Conservation (phyloP, 495 filamentous ascomycete genomes). For the Penicillium lividum region DNA sequence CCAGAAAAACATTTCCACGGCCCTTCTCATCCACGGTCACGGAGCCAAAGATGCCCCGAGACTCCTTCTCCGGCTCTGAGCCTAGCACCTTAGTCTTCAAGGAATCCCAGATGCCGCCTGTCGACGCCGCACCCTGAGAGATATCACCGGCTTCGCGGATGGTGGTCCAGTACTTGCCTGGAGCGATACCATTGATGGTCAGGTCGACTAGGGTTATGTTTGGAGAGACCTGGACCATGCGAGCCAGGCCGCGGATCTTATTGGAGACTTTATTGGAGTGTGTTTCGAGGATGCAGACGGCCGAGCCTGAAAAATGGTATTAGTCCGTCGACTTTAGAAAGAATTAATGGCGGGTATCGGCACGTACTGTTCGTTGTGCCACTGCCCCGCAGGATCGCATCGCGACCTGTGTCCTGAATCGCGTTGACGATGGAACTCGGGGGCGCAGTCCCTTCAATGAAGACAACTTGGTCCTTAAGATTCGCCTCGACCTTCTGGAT, state of each 20-base stretch:
- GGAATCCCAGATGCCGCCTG: conserved; percentile 79
- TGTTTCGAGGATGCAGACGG: conserved; percentile 95
- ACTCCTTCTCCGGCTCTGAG: conserved; percentile 39
- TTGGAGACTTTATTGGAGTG: conserved; percentile 61
- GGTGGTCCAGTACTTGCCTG: conserved; percentile 79
- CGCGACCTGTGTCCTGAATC: conserved; percentile 85
- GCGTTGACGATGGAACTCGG: conserved; percentile 86
- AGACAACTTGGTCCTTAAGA: conserved; percentile 50
- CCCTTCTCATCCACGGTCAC: conserved; percentile 66
- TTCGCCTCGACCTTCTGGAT: conserved; percentile 51
- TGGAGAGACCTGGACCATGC: conserved; percentile 78
- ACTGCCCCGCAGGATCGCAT: conserved; percentile 91
- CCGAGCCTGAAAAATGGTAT: conserved; percentile 61
- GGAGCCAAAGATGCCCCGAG: conserved; percentile 70
- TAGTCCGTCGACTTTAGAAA: conserved; percentile 7
- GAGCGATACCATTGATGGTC: conserved; percentile 79
- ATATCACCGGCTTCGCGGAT: conserved; percentile 90
- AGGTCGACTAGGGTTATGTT: conserved; percentile 82
- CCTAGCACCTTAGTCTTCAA: conserved; percentile 51
- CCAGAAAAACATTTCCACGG: conserved; percentile 73
- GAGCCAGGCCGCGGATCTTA: conserved; percentile 72
- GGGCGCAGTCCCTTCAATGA: conserved; percentile 59
- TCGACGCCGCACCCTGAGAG: conserved; percentile 73
- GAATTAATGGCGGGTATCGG: conserved; percentile 1
- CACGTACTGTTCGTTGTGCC: conserved; percentile 77